phyloP scores from a whole-genome alignment of 495 filamentous ascomycete species.

The Opeltia flavorubescens region DNA sequence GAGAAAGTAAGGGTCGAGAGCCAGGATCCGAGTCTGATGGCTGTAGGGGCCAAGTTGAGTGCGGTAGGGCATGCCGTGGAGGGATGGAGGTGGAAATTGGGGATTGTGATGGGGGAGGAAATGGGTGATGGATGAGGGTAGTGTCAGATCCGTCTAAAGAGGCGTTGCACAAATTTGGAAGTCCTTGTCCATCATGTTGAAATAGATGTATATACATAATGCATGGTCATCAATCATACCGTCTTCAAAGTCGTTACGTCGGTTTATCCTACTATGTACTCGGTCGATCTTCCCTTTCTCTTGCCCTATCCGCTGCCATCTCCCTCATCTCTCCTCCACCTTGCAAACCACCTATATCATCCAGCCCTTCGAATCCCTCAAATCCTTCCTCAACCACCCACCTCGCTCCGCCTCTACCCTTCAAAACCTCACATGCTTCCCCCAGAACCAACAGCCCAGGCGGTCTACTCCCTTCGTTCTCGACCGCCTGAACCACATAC shows the following conservation, averaged over 20 bases:
- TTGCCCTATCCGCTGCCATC: slow-evolving; percentile 1
- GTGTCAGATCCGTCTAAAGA: too few species aligned
- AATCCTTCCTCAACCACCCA: slow-evolving; percentile 93
- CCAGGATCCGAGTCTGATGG: slow-evolving; percentile 78
- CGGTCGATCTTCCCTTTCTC: background rate
- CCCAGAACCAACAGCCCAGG: slow-evolving; percentile 88
- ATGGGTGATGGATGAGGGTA: background rate
- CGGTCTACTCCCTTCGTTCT: slow-evolving; percentile 77
- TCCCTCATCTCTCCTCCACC: slow-evolving; percentile 7
- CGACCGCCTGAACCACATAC: slow-evolving; percentile 66
- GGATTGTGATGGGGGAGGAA: slow-evolving; percentile 62
- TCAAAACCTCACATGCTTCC: slow-evolving; percentile 64
- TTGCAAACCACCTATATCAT: slow-evolving; percentile 14
- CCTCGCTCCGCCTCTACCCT: slow-evolving; percentile 34
- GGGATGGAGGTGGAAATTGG: slow-evolving; percentile 55
- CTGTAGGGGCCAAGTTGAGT: slow-evolving; percentile 74
- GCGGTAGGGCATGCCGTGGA: slow-evolving; percentile 62
- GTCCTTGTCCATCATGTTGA: too few species aligned
- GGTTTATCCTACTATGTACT: background rate
- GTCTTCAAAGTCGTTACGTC: background rate
- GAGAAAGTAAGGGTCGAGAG: slow-evolving; percentile 88
- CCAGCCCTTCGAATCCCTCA: slow-evolving; percentile 40
- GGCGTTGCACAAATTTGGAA: too few species aligned
- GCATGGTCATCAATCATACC: too few species aligned
- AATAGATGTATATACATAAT: background rate